Evolutionary conservation across 1,284 basidiomycete species (phyloP).

Genomic region (Irpex sp.): DNA sequence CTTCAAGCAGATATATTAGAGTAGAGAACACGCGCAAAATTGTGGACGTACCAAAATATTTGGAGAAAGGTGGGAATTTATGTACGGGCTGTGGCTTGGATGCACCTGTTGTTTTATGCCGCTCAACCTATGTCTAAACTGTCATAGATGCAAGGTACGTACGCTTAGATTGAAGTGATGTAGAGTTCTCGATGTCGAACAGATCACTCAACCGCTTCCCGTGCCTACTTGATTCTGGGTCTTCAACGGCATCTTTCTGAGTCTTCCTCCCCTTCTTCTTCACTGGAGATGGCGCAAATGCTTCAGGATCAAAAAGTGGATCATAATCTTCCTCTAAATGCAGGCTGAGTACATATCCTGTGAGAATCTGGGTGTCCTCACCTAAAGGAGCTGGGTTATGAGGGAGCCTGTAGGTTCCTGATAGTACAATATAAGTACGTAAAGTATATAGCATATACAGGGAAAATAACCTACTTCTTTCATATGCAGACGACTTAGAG

Average conservation of each 20-base stretch:
- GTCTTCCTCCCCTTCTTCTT: neutral
- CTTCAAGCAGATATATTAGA: conserved; percentile 6
- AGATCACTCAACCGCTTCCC: neutral
- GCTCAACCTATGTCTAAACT: neutral
- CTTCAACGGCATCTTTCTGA: neutral
- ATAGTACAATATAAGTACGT: neutral
- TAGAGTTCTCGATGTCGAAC: neutral
- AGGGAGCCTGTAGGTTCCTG: neutral
- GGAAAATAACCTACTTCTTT: neutral
- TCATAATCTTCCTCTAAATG: neutral
- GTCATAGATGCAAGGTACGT: no score
- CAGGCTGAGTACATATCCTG: neutral
- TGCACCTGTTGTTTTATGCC: neutral
- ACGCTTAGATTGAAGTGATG: neutral
- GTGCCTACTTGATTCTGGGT: neutral
- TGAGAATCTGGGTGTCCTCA: neutral
- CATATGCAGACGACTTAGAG: neutral
- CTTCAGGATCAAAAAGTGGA: neutral
- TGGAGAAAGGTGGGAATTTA: neutral
- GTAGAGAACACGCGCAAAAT: neutral
- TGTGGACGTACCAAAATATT: neutral
- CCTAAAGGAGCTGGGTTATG: neutral
- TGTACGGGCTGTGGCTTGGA: neutral
- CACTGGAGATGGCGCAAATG: neutral
- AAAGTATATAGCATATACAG: neutral